These are phyloP conservation scores for Termitomyces sp. DNA, from an alignment of 768 basidiomycete genomes.

Conservation along the genomic window DNA sequence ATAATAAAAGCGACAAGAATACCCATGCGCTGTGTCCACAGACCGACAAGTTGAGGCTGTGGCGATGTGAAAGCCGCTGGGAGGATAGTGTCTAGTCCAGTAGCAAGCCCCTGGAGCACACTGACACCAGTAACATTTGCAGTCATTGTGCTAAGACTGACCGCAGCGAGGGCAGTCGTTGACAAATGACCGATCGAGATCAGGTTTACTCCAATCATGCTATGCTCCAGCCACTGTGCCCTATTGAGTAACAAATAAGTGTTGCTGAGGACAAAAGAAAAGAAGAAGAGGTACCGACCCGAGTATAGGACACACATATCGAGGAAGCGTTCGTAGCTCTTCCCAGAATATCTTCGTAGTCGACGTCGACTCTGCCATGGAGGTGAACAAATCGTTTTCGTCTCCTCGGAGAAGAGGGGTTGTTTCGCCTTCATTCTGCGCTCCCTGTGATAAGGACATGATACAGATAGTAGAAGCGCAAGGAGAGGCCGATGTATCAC, in stretches of 20 bases:
- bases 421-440: not conserved
- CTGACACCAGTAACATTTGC: too few species aligned
- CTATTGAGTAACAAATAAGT: not conserved
- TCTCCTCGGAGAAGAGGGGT: not conserved
- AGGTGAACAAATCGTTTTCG: not conserved
- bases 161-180: too few species aligned
- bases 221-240: too few species aligned
- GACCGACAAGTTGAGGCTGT: constrained; percentile 27
- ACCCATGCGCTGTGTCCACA: constrained; percentile 68
- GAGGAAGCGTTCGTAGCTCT: not conserved
- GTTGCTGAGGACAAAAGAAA: too few species aligned
- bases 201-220: too few species aligned
- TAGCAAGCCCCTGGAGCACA: too few species aligned
- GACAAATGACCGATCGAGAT: too few species aligned
- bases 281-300: not conserved
- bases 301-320: not conserved
- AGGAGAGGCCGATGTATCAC: not conserved
- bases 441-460: not conserved
- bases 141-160: too few species aligned
- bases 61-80: too few species aligned
- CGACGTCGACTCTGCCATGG: not conserved
- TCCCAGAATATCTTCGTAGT: not conserved
- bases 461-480: not conserved
- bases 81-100: too few species aligned
- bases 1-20: not conserved